phyloP scores from a whole-genome alignment of 257 asterid genomes.

The Solanum acaule region DNA sequence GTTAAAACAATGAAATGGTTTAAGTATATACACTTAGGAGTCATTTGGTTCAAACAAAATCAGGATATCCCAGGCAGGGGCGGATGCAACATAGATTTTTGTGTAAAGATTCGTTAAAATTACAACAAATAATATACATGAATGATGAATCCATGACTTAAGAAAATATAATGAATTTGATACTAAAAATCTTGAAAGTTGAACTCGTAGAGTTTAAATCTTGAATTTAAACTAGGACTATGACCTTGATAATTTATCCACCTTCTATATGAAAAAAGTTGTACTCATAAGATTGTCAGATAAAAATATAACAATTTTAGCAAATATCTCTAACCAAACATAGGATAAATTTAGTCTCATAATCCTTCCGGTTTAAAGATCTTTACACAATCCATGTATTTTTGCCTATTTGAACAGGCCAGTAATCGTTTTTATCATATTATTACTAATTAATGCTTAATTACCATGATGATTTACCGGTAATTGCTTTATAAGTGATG shows the following conservation, averaged over 20 bases:
- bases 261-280: neutral
- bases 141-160: neutral
- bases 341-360: neutral
- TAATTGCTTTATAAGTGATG: neutral
- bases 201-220: neutral
- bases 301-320: neutral
- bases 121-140: neutral
- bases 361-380: neutral
- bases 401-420: neutral
- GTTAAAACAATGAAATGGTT: neutral
- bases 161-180: too few relatives aligned
- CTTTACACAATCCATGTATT: neutral
- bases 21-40: neutral
- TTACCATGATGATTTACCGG: neutral
- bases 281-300: fast-evolving
- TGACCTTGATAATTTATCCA: neutral
- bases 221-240: neutral
- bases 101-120: neutral
- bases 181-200: neutral
- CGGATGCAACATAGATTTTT: neutral
- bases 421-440: neutral
- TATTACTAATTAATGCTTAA: neutral
- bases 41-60: neutral
- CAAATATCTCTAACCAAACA: neutral
- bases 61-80: neutral